These are phyloP conservation scores for Eleusine indica DNA, from an alignment of 176 grass and related monocot species.

Conservation along the genomic window DNA sequence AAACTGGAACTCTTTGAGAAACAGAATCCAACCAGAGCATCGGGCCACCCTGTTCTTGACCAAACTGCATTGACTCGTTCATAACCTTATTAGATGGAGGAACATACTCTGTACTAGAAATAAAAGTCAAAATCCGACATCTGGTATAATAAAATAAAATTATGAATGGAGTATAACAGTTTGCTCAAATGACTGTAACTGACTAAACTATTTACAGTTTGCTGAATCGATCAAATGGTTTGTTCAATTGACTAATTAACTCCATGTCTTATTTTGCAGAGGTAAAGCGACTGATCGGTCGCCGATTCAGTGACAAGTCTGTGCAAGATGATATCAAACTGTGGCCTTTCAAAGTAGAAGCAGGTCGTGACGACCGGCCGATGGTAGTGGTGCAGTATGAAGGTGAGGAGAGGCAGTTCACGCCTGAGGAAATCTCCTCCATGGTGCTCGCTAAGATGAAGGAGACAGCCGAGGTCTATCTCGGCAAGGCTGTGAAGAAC, in stretches of 20 bases:
- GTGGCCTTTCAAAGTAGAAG: conserved; percentile 64
- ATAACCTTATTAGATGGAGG: not conserved
- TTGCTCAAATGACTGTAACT: not conserved
- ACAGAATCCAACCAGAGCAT: no score
- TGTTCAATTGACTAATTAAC: not conserved
- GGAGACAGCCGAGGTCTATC: conserved; percentile 51
- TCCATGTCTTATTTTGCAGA: conserved; percentile 30
- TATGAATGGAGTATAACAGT: no score
- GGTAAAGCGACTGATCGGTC: conserved; percentile 72
- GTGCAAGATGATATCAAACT: conserved; percentile 56
- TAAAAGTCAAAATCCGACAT: no score
- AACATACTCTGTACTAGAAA: not conserved
- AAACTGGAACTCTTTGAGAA: no score
- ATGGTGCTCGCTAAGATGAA: conserved; percentile 72
- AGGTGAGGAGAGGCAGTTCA: conserved; percentile 52
- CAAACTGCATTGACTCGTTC: no score
- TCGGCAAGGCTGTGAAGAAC: conserved; percentile 45
- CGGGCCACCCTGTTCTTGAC: no score
- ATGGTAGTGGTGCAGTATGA: conserved; percentile 51
- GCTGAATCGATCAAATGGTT: not conserved
- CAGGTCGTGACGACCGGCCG: conserved; percentile 46
- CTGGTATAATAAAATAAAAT: no score
- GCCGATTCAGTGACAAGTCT: conserved; percentile 45
- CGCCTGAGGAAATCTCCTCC: conserved; percentile 63
- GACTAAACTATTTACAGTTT: not conserved